These are phyloP conservation scores for Sambucus nigra DNA, from an alignment of 129 eudicot species.

Conservation along the genomic window DNA sequence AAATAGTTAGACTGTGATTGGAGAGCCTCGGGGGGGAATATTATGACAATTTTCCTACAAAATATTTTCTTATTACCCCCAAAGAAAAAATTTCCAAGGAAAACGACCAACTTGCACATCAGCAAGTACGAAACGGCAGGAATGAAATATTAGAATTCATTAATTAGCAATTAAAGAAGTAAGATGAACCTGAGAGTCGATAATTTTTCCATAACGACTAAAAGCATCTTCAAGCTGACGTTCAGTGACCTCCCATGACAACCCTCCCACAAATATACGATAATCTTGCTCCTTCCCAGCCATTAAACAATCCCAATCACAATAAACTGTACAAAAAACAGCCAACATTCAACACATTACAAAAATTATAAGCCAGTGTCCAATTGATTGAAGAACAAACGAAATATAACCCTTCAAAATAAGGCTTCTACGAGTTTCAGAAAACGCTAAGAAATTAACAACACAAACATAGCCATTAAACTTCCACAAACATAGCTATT, in stretches of 20 bases:
- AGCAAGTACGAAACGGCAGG: too few species aligned
- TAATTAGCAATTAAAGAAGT: too few species aligned
- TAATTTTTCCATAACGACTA: slow-evolving; percentile 74
- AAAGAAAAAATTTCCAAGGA: too few species aligned
- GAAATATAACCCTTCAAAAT: not conserved
- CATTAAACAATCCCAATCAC: slow-evolving; percentile 27
- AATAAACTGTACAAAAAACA: not conserved
- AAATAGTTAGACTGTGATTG: too few species aligned
- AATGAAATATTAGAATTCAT: too few species aligned
- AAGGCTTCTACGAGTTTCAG: not conserved
- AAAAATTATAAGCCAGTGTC: not conserved
- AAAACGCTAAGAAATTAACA: too few species aligned
- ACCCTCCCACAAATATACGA: slow-evolving; percentile 85
- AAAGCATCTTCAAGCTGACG: slow-evolving; percentile 87
- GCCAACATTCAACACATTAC: not conserved
- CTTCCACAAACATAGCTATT: too few species aligned
- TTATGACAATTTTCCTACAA: too few species aligned
- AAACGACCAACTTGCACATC: too few species aligned
- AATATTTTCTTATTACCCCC: too few species aligned
- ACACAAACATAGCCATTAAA: too few species aligned
- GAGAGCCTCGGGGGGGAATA: too few species aligned
- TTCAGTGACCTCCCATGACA: slow-evolving; percentile 72
- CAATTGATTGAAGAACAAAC: not conserved
- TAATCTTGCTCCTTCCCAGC: slow-evolving; percentile 64
- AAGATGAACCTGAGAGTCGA: slow-evolving; percentile 58